Base-by-base conservation (phyloP, 169 alveolate genomes). In the Babesia divergens region DNA sequence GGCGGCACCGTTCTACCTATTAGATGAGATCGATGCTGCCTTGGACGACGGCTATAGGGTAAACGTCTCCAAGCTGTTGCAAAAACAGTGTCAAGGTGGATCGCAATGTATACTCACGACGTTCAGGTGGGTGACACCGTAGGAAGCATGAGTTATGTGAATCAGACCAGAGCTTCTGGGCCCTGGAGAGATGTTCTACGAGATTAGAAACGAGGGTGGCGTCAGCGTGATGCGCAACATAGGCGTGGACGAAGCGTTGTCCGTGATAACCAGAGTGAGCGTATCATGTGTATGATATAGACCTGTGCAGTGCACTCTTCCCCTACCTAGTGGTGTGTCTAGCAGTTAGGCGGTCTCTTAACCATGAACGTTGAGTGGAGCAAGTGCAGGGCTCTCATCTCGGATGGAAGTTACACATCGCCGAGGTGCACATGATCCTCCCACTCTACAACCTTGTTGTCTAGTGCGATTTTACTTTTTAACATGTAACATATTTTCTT, bases 1-100 rank as follows among this genome's bases (percentile, higher is more conserved):
- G n/a, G 70, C 91, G 8, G 84, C 90, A 3, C 92, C 92, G 9
- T 62, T 86, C 65, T 84, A 84, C 29, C 71, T 86, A 40, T 49
- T 86, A 18, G 92, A 86, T 40, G 92, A 86, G 56, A 64, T 86
- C 40, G 92, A 86, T 49, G 91, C 92, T 14, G 92, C 92, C 18
- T 75, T 86, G 24, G 92, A 86, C 42, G 92, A 86, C 37, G 68
- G 60, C 13, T 86, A 86, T 44, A 82, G 91, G 14, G 44, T 29
- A 22, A 79, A 65, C 35, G 65, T 79, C 7, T 50, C 87, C 6
- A 49, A 35, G 1, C 65, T 79, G 6, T 28, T 79, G 60, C 47
- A 50, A 34, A 59, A 47, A 9, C 79, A 64, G 64, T 51, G 72
- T 35, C 22, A 38, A 6, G 56, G 58, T n/a, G 79, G 79, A n/a